phyloP scores from a whole-genome alignment of 108 stramenopile species.

The Skeletonema tropicum region DNA sequence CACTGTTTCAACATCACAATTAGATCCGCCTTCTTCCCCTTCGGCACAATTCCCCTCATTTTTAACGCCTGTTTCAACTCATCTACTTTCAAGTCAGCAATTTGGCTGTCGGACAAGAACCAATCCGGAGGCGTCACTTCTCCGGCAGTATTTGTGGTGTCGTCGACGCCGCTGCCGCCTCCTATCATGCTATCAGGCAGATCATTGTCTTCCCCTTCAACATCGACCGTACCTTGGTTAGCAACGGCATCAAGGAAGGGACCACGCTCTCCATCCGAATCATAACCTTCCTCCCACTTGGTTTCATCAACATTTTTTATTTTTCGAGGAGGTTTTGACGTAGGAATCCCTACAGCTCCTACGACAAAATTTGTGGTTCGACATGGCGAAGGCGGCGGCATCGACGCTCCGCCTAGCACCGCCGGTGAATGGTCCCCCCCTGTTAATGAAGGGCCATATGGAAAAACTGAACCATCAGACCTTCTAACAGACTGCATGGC shows the following conservation, averaged over 20 bases:
- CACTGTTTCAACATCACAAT: constrained; percentile 5
- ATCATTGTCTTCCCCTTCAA: constrained; percentile 14
- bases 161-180: neutral
- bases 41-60: constrained; percentile 15
- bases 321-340: neutral
- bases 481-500: neutral
- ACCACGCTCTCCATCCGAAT: constrained; percentile 22
- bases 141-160: neutral
- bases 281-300: constrained; percentile 18
- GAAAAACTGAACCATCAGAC: neutral
- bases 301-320: constrained; percentile 5
- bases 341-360: constrained; percentile 19
- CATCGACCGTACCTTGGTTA: constrained; percentile 4
- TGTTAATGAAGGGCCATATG: neutral
- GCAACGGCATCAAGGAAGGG: constrained; percentile 22
- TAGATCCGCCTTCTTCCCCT: constrained; percentile 7
- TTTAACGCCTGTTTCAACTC: constrained; percentile 13
- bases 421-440: neutral
- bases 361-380: neutral
- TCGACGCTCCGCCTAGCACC: neutral
- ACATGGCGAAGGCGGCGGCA: neutral
- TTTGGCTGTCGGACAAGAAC: neutral
- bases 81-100: constrained; percentile 14
- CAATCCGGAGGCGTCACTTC: constrained; percentile 1
- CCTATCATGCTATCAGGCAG: constrained; percentile 3